These are phyloP conservation scores for Geotrichum candidum DNA, from an alignment of 1,139 yeast species.

Conservation along the genomic window DNA sequence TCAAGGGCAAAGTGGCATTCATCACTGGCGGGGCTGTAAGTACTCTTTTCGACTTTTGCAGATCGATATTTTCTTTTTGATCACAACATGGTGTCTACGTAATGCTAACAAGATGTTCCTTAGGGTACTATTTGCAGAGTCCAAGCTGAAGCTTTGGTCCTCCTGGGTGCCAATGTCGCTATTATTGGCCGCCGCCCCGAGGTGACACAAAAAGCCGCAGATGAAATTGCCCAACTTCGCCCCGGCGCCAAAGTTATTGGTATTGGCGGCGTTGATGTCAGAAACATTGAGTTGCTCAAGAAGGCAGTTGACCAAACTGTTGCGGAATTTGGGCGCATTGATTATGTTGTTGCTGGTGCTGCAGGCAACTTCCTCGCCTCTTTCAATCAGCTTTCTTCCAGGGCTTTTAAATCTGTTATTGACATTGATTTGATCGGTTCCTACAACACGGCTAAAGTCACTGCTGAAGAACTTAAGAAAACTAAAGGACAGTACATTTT, in stretches of 20 bases:
- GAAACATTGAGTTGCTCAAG: slow-evolving; percentile 53
- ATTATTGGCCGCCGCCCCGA: slow-evolving; percentile 70
- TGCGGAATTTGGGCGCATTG: slow-evolving; percentile 61
- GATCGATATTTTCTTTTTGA: not conserved
- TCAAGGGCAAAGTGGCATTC: slow-evolving; percentile 77
- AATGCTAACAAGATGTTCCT: not conserved
- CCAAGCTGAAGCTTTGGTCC: slow-evolving; percentile 75
- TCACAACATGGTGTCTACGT: not conserved
- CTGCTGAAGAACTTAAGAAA: slow-evolving; percentile 55
- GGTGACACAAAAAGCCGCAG: slow-evolving; percentile 61
- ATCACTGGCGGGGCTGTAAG: slow-evolving; percentile 79
- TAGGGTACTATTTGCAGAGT: slow-evolving; percentile 79
- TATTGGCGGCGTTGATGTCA: slow-evolving; percentile 66
- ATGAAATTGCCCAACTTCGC: slow-evolving; percentile 54
- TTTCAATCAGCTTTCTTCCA: slow-evolving; percentile 67
- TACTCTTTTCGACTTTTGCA: not conserved
- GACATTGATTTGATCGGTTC: slow-evolving; percentile 82
- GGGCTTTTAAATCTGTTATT: slow-evolving; percentile 82
- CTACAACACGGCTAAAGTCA: slow-evolving; percentile 79
- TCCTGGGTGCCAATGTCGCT: slow-evolving; percentile 80
- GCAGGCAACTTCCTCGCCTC: slow-evolving; percentile 89
- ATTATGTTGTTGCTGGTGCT: slow-evolving; percentile 87
- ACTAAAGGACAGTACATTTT: slow-evolving; percentile 67
- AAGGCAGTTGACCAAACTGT: slow-evolving; percentile 64
- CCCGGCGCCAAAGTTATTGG: slow-evolving; percentile 61